Evolutionary conservation across 2,329 filamentous ascomycete species (phyloP).

Genomic region (Ascochyta clinopodiicola): DNA sequence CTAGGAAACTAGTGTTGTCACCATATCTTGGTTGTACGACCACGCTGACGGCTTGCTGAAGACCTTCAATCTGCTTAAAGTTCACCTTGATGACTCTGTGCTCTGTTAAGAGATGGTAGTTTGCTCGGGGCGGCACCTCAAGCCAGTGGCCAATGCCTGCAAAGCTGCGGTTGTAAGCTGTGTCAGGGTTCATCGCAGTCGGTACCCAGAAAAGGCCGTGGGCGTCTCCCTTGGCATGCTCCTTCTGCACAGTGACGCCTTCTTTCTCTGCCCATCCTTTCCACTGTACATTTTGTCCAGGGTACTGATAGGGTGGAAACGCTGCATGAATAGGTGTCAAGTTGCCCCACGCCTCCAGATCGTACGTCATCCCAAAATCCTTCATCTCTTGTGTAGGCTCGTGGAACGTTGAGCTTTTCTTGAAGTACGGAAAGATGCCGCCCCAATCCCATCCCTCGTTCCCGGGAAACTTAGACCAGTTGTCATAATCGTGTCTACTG

Average conservation of each 20-base stretch:
- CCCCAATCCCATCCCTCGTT: constrained; percentile 5
- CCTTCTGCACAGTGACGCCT: not conserved
- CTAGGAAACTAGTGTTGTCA: constrained; percentile 1
- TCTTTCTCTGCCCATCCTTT: constrained; percentile 3
- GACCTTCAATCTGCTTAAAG: constrained; percentile 10
- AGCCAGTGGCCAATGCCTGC: constrained; percentile 38
- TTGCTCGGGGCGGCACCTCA: constrained; percentile 28
- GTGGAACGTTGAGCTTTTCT: constrained; percentile 21
- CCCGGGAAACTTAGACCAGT: constrained; percentile 1
- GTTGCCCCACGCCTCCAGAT: constrained; percentile 19
- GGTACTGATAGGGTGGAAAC: constrained; percentile 16
- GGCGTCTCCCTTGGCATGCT: constrained; percentile 1
- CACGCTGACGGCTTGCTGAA: constrained; percentile 26
- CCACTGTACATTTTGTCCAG: constrained; percentile 19
- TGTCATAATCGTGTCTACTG: constrained; percentile 1
- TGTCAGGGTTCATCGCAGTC: constrained; percentile 28
- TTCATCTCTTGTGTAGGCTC: constrained; percentile 16
- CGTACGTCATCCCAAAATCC: constrained; percentile 23
- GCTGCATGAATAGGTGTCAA: constrained; percentile 11
- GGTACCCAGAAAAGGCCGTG: constrained; percentile 9
- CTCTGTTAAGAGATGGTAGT: constrained; percentile 38
- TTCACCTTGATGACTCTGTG: constrained; percentile 26
- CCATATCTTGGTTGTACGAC: constrained; percentile 17
- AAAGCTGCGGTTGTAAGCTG: constrained; percentile 37
- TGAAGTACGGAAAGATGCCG: constrained; percentile 9